These are phyloP conservation scores for Naganishia antarctica DNA, from an alignment of 768 basidiomycete species.

Conservation along the genomic window DNA sequence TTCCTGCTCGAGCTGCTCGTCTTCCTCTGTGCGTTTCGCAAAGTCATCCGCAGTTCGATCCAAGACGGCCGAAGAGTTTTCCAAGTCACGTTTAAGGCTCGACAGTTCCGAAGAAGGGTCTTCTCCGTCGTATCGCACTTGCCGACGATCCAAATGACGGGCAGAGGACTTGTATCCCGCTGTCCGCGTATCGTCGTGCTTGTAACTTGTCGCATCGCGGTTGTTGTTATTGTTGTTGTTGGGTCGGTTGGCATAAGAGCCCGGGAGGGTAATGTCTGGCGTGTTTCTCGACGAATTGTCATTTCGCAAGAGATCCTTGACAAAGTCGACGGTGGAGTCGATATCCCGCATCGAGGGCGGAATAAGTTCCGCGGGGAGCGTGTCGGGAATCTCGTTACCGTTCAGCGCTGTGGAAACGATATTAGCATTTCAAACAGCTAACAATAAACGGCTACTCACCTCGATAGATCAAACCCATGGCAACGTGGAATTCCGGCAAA, in stretches of 20 bases:
- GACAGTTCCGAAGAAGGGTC: slow-evolving; percentile 63
- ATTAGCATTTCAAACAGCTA: not conserved
- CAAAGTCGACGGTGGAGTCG: slow-evolving; percentile 77
- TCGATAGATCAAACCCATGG: slow-evolving; percentile 96
- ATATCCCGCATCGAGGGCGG: slow-evolving; percentile 89
- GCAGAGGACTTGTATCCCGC: slow-evolving; percentile 72
- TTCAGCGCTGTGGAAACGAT: slow-evolving; percentile 63
- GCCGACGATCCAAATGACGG: slow-evolving; percentile 77
- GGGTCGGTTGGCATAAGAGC: slow-evolving; percentile 12
- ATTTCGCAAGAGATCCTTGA: slow-evolving; percentile 79
- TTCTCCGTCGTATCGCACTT: slow-evolving; percentile 68
- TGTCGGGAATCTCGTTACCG: slow-evolving; percentile 81
- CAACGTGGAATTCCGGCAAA: slow-evolving; percentile 92
- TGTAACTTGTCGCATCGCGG: slow-evolving; percentile 88
- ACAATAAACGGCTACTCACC: slow-evolving; percentile 58
- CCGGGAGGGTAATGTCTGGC: slow-evolving; percentile 34
- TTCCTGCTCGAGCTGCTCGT: slow-evolving; percentile 86
- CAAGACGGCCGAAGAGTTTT: slow-evolving; percentile 71
- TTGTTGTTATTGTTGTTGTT: slow-evolving; percentile 17
- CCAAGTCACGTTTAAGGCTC: slow-evolving; percentile 79
- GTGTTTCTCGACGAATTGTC: slow-evolving; percentile 60
- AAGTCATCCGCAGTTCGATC: slow-evolving; percentile 68
- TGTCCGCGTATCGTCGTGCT: slow-evolving; percentile 63
- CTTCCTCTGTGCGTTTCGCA: slow-evolving; percentile 64
- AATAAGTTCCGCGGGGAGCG: slow-evolving; percentile 79